phyloP scores from a whole-genome alignment of 2,329 filamentous ascomycete species.

The Macrophomina phaseolina region DNA sequence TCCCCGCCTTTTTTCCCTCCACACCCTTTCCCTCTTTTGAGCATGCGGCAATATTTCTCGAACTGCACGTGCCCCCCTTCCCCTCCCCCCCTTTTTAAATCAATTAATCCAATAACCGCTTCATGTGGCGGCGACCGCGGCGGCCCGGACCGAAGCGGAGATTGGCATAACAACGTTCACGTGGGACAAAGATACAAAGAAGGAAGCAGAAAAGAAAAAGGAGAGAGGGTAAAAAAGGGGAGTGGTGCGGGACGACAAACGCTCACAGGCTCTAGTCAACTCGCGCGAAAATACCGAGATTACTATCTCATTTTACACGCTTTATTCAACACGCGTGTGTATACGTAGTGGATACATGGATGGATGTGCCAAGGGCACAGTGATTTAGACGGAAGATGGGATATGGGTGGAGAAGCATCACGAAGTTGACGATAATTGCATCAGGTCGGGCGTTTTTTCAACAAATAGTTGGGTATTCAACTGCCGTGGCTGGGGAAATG shows the following conservation, averaged over 20 bases:
- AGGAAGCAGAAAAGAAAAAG: not conserved
- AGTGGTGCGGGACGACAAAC: too few species aligned
- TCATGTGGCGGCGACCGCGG: not conserved
- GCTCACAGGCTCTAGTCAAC: not conserved
- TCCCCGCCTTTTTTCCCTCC: not conserved
- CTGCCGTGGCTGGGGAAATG: conserved; percentile 8
- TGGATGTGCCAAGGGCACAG: not conserved
- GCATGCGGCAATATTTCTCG: too few species aligned
- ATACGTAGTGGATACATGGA: not conserved
- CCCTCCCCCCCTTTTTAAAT: too few species aligned
- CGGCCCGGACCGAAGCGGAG: not conserved
- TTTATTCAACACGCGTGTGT: conserved; percentile 15
- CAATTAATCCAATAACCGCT: too few species aligned
- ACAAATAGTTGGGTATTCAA: conserved; percentile 22
- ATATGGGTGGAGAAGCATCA: not conserved
- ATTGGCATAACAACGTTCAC: not conserved
- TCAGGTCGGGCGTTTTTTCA: conserved; percentile 10
- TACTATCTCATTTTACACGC: not conserved
- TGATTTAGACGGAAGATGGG: not conserved
- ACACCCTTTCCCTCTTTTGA: too few species aligned
- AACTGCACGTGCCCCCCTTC: too few species aligned
- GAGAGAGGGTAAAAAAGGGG: too few species aligned
- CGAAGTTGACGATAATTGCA: conserved; percentile 17
- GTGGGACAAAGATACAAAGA: not conserved
- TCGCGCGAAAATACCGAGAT: not conserved